Evolutionary conservation across 345 rosid species (phyloP).

Genomic region (Eutrema japonicum): DNA sequence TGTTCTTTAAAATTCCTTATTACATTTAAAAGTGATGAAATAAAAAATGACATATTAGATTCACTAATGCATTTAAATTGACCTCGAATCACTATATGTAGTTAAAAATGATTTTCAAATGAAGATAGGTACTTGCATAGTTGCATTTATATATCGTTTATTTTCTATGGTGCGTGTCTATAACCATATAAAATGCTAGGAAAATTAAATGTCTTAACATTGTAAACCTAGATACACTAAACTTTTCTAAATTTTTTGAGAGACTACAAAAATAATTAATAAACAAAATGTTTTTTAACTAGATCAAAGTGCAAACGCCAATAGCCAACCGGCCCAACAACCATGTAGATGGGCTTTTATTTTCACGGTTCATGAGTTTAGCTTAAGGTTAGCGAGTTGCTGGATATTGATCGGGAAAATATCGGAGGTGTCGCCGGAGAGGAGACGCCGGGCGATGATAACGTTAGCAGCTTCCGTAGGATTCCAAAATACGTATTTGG

Average conservation of each 20-base stretch:
- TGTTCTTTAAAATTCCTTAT: too few relatives aligned
- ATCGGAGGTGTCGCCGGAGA: conserved; percentile 45
- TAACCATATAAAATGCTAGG: not conserved
- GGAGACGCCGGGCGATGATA: conserved; percentile 38
- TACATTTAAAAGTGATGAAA: not conserved
- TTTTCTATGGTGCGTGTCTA: not conserved
- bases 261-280: not conserved
- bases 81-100: not conserved
- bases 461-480: conserved; percentile 42
- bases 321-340: not conserved
- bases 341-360: not conserved
- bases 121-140: not conserved
- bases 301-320: conserved; percentile 20
- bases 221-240: not conserved
- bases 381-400: conserved; percentile 39
- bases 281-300: conserved; percentile 12
- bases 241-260: not conserved
- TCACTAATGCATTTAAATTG: not conserved
- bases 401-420: conserved; percentile 51
- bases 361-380: conserved; percentile 7
- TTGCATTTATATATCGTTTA: not conserved
- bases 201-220: not conserved
- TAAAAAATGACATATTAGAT: not conserved
- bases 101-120: not conserved
- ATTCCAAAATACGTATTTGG: conserved; percentile 52